Evolutionary conservation across 208 protist species (phyloP).

Genomic region (Trypanosoma rangeli): DNA sequence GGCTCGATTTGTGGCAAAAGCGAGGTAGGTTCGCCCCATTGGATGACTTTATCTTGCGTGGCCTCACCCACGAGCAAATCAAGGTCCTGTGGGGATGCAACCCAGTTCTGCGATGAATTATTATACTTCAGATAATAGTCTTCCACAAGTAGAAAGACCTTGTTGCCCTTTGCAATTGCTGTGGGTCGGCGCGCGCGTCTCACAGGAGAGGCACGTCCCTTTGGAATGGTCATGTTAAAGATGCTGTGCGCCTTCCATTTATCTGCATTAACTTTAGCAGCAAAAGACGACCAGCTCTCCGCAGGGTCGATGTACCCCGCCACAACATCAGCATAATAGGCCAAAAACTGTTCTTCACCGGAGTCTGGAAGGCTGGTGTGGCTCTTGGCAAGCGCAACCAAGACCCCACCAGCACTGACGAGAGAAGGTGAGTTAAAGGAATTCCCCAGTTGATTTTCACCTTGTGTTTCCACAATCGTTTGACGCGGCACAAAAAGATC

Average conservation of each 20-base stretch:
- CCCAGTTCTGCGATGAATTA: not conserved
- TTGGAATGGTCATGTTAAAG: not conserved
- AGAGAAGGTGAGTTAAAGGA: not conserved
- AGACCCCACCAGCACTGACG: not conserved
- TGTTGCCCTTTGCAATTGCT: not conserved
- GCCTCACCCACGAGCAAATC: not conserved
- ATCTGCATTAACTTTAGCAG: not conserved
- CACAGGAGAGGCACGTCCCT: not conserved
- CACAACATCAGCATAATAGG: not conserved
- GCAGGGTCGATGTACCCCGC: not conserved
- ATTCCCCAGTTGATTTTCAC: not conserved
- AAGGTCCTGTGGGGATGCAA: not conserved
- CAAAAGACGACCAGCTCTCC: not conserved
- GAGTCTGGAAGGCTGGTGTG: not conserved
- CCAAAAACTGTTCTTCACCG: not conserved
- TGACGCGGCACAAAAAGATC: too few species aligned
- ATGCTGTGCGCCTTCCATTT: not conserved
- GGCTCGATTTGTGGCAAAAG: not conserved
- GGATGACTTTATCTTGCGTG: not conserved
- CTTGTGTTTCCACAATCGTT: too few species aligned
- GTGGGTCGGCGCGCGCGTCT: not conserved
- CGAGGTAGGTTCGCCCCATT: not conserved
- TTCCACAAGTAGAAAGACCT: not conserved
- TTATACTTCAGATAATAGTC: not conserved
- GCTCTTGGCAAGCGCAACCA: not conserved